A percentile compares a stretch with the other conserved stretches of the same genome.
phyloP scores from a whole-genome alignment of 2,329 filamentous ascomycete genomes.

The Chaetomiaceae sp. region DNA sequence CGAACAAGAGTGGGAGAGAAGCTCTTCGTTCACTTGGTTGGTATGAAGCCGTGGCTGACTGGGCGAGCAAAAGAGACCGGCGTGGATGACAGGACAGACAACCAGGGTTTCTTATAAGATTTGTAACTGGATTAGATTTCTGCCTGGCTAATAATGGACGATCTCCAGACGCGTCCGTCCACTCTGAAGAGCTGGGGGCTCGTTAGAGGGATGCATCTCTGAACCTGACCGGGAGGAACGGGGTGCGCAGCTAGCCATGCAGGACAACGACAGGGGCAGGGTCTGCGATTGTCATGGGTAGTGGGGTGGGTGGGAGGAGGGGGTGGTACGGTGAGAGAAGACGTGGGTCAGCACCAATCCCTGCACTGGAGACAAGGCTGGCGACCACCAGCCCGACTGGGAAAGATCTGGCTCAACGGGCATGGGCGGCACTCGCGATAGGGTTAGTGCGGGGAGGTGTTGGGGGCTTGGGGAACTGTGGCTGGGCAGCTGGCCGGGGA shows the following conservation, averaged over 20 bases:
- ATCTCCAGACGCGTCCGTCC: conserved; percentile 12
- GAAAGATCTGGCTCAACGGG: conserved; percentile 18
- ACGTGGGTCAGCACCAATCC: conserved; percentile 14
- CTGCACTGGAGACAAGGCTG: conserved; percentile 17
- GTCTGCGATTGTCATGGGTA: conserved; percentile 5
- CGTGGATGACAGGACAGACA: conserved; percentile 21
- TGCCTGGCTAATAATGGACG: conserved; percentile 26
- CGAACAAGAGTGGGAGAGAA: too few relatives aligned
- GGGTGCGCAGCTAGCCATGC: conserved; percentile 15
- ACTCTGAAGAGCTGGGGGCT: conserved; percentile 20
- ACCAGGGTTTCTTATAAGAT: conserved; percentile 24
- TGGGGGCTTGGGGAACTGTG: conserved; percentile 11
- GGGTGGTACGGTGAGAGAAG: background rate
- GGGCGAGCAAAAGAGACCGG: conserved; percentile 16
- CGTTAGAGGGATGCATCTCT: conserved; percentile 20
- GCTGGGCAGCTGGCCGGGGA: conserved; percentile 5
- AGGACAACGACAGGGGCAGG: conserved; percentile 10
- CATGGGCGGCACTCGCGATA: conserved; percentile 8
- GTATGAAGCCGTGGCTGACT: conserved; percentile 18
- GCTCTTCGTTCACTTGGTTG: conserved; percentile 8
- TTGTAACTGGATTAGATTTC: conserved; percentile 20
- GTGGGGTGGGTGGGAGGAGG: too few relatives aligned
- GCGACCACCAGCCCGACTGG: conserved; percentile 18
- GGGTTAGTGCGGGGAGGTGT: conserved; percentile 15
- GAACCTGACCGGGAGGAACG: conserved; percentile 17